phyloP scores from a whole-genome alignment of 2,329 filamentous ascomycete species.

The Keithomyces neogunnii region DNA sequence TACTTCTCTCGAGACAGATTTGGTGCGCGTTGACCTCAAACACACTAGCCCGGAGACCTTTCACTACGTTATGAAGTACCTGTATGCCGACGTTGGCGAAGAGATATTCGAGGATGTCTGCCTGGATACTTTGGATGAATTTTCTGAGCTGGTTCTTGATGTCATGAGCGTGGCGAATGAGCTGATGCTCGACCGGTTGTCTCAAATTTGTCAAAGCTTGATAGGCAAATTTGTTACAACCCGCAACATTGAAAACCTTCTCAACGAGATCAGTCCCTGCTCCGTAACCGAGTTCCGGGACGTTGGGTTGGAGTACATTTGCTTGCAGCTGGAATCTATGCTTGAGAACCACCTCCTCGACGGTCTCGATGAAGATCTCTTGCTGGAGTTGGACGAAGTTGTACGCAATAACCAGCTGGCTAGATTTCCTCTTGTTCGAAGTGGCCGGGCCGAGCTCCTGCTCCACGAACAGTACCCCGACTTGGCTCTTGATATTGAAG shows the following conservation, averaged over 20 bases:
- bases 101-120: constrained; percentile 76
- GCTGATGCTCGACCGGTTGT: constrained; percentile 85
- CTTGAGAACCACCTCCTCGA: constrained; percentile 84
- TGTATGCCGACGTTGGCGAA: constrained; percentile 76
- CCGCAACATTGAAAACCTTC: constrained; percentile 74
- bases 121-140: constrained; percentile 65
- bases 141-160: constrained; percentile 83
- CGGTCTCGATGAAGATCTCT: constrained; percentile 75
- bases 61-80: constrained; percentile 64
- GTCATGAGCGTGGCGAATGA: constrained; percentile 88
- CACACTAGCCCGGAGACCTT: constrained; percentile 72
- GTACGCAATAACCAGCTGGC: constrained; percentile 77
- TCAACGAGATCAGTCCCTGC: constrained; percentile 81
- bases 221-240: constrained; percentile 78
- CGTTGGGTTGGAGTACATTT: constrained; percentile 82
- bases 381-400: constrained; percentile 69
- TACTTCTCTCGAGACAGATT: constrained; percentile 23
- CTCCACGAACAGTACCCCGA: constrained; percentile 58
- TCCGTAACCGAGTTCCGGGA: constrained; percentile 81
- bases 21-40: constrained; percentile 67
- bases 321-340: constrained; percentile 82
- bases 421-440: constrained; percentile 68
- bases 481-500: constrained; percentile 56
- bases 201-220: constrained; percentile 78
- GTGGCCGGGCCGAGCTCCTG: constrained; percentile 59